Evolutionary conservation across 2,329 filamentous ascomycete genomes (phyloP).

Genomic region (Pyrenophora tritici-repentis): DNA sequence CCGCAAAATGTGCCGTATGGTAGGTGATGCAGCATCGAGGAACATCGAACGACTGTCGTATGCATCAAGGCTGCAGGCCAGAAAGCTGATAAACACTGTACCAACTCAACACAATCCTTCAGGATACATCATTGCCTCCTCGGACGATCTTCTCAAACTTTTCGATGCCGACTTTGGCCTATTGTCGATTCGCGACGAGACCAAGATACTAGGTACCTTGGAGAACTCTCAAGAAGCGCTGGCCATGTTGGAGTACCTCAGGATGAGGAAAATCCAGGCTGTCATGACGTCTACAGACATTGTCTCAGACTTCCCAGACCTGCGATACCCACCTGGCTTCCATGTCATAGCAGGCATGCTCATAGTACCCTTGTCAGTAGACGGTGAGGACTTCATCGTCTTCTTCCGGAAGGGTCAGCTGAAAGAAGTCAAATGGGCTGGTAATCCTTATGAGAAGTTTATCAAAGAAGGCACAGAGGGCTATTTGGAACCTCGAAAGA

Average conservation of each 20-base stretch:
- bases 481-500: conserved; percentile 77
- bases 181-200: conserved; percentile 84
- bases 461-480: conserved; percentile 72
- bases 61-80: conserved; percentile 79
- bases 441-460: conserved; percentile 81
- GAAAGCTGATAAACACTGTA: conserved; percentile 85
- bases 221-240: conserved; percentile 81
- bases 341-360: conserved; percentile 76
- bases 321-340: conserved; percentile 80
- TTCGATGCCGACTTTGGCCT: conserved; percentile 89
- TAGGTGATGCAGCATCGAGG: conserved; percentile 82
- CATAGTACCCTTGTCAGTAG: conserved; percentile 77
- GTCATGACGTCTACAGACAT: conserved; percentile 81
- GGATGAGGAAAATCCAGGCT: conserved; percentile 73
- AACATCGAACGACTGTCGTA: conserved; percentile 90
- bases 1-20: conserved; percentile 85
- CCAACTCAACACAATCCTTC: conserved; percentile 81
- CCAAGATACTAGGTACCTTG: conserved; percentile 77
- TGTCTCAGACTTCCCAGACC: conserved; percentile 75
- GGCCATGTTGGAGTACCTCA: conserved; percentile 82
- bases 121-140: conserved; percentile 88
- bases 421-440: conserved; percentile 82
- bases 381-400: conserved; percentile 83
- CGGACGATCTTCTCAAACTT: conserved; percentile 79
- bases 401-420: conserved; percentile 82